Evolutionary conservation across 2,329 filamentous ascomycete genomes (phyloP), one percentile per base, ranked within the genome.

Genomic region (Paecilomyces fulvus): DNA sequence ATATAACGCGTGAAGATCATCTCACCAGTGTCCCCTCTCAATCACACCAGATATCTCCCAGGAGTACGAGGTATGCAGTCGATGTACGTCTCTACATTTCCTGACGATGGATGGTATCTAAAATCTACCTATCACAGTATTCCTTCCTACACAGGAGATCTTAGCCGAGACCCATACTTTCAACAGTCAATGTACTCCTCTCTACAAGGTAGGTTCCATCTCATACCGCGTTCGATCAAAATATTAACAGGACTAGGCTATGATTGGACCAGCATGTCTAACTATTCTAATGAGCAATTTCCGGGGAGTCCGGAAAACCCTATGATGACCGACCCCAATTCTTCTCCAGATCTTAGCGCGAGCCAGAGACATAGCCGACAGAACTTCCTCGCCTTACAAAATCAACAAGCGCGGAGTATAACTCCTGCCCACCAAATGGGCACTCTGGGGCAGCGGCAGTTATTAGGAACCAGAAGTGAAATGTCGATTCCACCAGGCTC

Each of bases 241-340:
- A 8, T 1, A 28, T 30, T 57, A 50, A 57, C 46, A 37, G 33
- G 52, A n/a, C 7, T 48, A 58, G 58, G 31, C 14, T 56, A 53
- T 51, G 43, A 49, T 30, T 49, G 50, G 23, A 37, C 55, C 37
- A 55, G 53, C 17, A 56, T 58, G 37, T 43, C 52, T 30, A 56
- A 20, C 37, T 52, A 54, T 31, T 43, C 58, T 25, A 54, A 54
- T 30, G 68, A 70, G 54, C 60, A 64, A 9, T 60, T 65, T 48
- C 53, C 67, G 8, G 65, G 60, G 52, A 56, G 64, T 52, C 63
- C 70, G 57, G 68, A 65, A 28, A 64, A 64, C 12, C 56, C 64
- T 56, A 66, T 33, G 66, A 68, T 20, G 53, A 62, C 12, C 65
- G 68, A 12, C 53, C 66, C 63, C 1, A 60, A 59, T 23, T 66